phyloP scores from a whole-genome alignment of 768 basidiomycete genomes.

The Gyrodon lividus region DNA sequence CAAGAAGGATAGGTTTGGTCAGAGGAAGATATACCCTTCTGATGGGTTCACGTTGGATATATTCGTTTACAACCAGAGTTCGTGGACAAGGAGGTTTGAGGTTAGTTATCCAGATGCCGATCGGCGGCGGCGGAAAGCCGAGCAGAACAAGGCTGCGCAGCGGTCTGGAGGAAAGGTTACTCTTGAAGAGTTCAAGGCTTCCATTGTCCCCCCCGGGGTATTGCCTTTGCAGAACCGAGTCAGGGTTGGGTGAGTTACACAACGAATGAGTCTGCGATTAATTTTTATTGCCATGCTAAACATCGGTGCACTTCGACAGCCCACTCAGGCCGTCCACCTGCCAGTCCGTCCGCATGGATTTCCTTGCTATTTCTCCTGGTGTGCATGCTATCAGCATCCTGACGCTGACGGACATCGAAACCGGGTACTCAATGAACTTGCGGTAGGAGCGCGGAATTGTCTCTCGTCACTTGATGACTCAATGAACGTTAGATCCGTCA shows the following conservation, averaged over 20 bases:
- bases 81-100: constrained; percentile 76
- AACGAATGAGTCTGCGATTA: neutral
- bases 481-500: constrained; percentile 53
- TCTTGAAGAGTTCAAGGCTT: constrained; percentile 28
- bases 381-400: constrained; percentile 74
- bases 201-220: constrained; percentile 53
- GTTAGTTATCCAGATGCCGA: constrained; percentile 62
- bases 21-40: constrained; percentile 63
- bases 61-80: constrained; percentile 82
- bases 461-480: neutral
- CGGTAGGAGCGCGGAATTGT: constrained; percentile 43
- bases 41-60: constrained; percentile 81
- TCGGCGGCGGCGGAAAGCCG: constrained; percentile 40
- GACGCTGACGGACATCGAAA: constrained; percentile 73
- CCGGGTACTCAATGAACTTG: constrained; percentile 69
- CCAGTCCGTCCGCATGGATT: constrained; percentile 85
- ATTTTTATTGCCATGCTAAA: constrained; percentile 1
- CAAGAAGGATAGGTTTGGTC: constrained; percentile 8
- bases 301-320: constrained; percentile 35
- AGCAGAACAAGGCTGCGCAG: constrained; percentile 23
- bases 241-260: constrained; percentile 74
- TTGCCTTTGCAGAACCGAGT: constrained; percentile 76
- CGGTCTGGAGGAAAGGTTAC: constrained; percentile 15
- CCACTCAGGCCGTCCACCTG: constrained; percentile 79
- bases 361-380: constrained; percentile 76